Base-by-base conservation (phyloP, 106 monocot species). In the Allium fistulosum region DNA sequence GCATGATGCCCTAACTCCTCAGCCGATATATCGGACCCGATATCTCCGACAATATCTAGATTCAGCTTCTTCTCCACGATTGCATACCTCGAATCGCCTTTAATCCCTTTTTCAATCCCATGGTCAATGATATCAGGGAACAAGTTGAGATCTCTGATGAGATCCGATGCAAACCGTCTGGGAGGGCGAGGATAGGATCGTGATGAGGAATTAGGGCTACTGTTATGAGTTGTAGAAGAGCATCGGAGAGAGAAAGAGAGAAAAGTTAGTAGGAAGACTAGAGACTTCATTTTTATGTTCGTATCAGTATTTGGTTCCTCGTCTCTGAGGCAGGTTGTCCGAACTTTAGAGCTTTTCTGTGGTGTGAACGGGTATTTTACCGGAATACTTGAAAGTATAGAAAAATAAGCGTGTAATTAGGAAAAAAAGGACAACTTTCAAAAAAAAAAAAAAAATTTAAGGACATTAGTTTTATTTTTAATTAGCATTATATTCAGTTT, bases 1-100 rank as follows among this genome's bases (percentile, higher is more conserved):
- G 81, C 80, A 64, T 85, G 84, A 62, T 85, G 80, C 57, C 84
- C 80, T 26, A 85, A 74, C 68, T 80, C 66, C 74, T 85, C 77
- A 55, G 75, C 51, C 28, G 84, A 71, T 1, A 74, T 63, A 51
- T 65, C 69, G 49, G 80, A 62, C 14, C 84, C 80, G 46, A 27
- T 49, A 17, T 77, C 74, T 17, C 81, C 81, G 22, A 73, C 65
- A 14, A 81, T 69, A 8, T 66, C 68, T 9, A 85, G 74, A 7
- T 61, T 46, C 15, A 85, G 68, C 71, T 75, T 80, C 62, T 53
- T 58, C 80, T 85, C 84, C 1, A 85, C 77, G 58, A 85, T 77
- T 52, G 80, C 66, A 46, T 61, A 66, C 10, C 59, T 37, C 56
- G 51, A 66, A 7, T 0, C 57, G 4, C 12, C 70, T 17, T 69